Evolutionary conservation across 352 stramenopile species (phyloP).

Genomic region (Thalassiosira livingstoniorum): DNA sequence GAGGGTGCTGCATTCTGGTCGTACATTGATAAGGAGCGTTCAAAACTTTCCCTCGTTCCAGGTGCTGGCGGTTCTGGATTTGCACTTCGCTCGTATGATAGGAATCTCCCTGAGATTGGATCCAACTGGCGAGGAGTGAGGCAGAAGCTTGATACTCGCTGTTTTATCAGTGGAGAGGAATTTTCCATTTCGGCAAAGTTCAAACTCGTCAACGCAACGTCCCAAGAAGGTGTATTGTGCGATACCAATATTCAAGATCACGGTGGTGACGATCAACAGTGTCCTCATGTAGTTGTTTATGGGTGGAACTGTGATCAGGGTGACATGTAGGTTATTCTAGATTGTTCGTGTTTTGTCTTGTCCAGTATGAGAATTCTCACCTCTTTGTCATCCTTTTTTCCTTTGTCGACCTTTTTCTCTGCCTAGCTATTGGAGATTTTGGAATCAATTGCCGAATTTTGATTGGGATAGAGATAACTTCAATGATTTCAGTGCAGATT

Average conservation of each 20-base stretch:
- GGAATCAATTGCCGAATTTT: slow-evolving; percentile 44
- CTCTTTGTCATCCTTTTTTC: too few relatives aligned
- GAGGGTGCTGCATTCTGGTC: slow-evolving; percentile 49
- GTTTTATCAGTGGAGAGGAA: slow-evolving; percentile 55
- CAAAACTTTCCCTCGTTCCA: slow-evolving; percentile 47
- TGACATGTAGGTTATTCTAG: slow-evolving; percentile 22
- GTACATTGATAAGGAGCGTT: slow-evolving; percentile 34
- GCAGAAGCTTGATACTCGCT: slow-evolving; percentile 56
- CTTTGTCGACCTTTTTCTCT: neutral
- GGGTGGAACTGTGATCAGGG: slow-evolving; percentile 28
- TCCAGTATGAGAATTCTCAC: too few relatives aligned
- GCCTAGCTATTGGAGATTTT: slow-evolving; percentile 57
- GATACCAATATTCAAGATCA: slow-evolving; percentile 49
- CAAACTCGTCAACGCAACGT: slow-evolving; percentile 44
- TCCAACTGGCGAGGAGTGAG: slow-evolving; percentile 9
- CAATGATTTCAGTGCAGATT: slow-evolving; percentile 53
- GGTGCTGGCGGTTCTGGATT: slow-evolving; percentile 46
- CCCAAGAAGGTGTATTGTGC: slow-evolving; percentile 47
- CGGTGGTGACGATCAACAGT: slow-evolving; percentile 25
- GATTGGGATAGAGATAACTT: slow-evolving; percentile 44
- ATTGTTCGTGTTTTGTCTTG: too few relatives aligned
- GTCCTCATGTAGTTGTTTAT: slow-evolving; percentile 57
- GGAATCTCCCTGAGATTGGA: neutral
- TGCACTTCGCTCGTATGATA: slow-evolving; percentile 49
- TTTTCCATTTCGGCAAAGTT: slow-evolving; percentile 66